Base-by-base conservation (phyloP, 495 filamentous ascomycete species). In the Trypethelium eluteriae region DNA sequence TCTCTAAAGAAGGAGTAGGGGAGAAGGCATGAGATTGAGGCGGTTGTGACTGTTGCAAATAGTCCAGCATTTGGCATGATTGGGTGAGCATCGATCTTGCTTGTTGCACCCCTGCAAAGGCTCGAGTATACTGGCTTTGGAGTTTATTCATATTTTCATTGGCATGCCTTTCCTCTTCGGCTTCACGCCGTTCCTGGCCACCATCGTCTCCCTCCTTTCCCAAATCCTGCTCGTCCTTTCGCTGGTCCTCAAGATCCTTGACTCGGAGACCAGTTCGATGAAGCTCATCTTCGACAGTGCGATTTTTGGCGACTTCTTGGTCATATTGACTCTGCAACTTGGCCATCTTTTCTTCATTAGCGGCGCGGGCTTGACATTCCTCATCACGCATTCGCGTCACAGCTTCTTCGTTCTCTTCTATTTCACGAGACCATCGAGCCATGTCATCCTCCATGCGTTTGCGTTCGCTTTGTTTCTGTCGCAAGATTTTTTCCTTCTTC, bases 401-500 rank as follows among this genome's bases (percentile, higher is more conserved):
- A 64, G 85, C 82, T 11, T 74, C 70, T 39, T 73, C 71, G 75
- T 88, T 82, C 14, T 81, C 80, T 25, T 68, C 66, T 14, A 83
- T 81, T 69, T 85, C 83, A 25, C 78, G 77, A 65, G 81, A 75
- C 86, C 86, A 88, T 62, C 83, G 79, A 35, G 74, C 62, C 59
- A 86, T 83, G 61, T 89, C 86, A 46, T 83, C 80, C 67, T 82
- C 83, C 64, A 86, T 76, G 72, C 85, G 87, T 70, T 82, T 79
- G 56, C 85, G 79, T 66, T 89, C 85, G 4, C 80, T 80, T 70
- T 84, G 80, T 72, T 87, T 89, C 68, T 86, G 84, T 64, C 85
- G 82, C 41, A 88, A 74, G 39, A 84, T 68, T 69, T 79, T 81
- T 71, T 98, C 92, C 70, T 89, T 92, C 70, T 91, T 88, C 0